Base-by-base conservation (phyloP, 176 grass and related monocot species). In the Juncus inflexus region DNA sequence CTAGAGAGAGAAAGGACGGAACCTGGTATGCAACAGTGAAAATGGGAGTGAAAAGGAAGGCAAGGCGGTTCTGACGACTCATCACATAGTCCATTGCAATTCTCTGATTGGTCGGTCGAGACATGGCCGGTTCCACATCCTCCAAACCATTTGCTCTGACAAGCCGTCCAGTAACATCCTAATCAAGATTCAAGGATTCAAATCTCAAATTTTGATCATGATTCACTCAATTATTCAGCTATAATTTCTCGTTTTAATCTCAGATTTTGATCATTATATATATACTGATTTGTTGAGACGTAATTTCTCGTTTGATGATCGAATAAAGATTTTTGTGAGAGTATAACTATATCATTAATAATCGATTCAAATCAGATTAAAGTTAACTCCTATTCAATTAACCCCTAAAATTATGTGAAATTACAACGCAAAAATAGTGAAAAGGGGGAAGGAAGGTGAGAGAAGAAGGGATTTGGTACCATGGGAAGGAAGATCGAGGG, bases 131-230 rank as follows among this genome's bases (percentile, higher is more conserved):
- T 67, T 58, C 64, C 35, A 40, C 90, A 95, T 56, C 80, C 69
- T 69, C 85, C 79, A 65, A 82, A 72, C 85, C 82, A 95, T 78
- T 83, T 89, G 76, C 69, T 89, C 79, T 95, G 90, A 65, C 90
- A 95, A 9, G 53, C 64, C 28, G 81, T 86, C 90, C 85, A 95
- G 50, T 85, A 83, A 63, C 90, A 95, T 6, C 90, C 90, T 56
- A 3, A 52, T 16, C 67, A 70, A 58, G 5, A n/a, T n/a, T n/a
- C n/a, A n/a, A n/a, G n/a, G 6, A 35, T 19, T 40, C 56, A 35
- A 35, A 42, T 50, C 19, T 7, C 58, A 35, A 5, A 4, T 57
- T 6, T 5, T 28, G 19, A 28, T 28, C 19, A 28, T 28, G 19
- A 47, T 47, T 47, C 43, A 47, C 43, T 1, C 19, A 28, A 28